These are phyloP conservation scores for Ploettnerulaceae sp. DNA, from an alignment of 2,329 filamentous ascomycete genomes.

Conservation along the genomic window DNA sequence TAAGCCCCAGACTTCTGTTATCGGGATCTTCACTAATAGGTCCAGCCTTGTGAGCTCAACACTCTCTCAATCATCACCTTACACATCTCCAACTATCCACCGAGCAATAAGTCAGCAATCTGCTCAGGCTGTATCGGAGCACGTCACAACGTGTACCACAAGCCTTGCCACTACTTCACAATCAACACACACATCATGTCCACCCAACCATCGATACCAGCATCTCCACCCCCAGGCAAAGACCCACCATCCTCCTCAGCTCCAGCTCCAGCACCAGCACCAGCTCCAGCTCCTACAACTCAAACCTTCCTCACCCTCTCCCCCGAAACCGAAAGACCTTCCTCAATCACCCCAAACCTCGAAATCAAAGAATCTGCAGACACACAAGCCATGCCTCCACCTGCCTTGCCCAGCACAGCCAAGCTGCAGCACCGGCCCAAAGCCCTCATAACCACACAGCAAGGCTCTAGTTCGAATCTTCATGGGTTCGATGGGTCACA, in stretches of 20 bases:
- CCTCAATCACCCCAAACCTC: background rate
- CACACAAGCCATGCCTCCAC: conserved; percentile 7
- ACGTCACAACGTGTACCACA: background rate
- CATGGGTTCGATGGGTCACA: no score
- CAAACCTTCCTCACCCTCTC: background rate
- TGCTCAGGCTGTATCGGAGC: background rate
- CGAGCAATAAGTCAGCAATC: background rate
- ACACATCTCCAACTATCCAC: background rate
- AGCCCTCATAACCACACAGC: conserved; percentile 4
- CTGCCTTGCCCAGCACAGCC: background rate
- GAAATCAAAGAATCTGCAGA: background rate
- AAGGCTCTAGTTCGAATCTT: background rate
- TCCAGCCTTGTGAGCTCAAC: conserved; percentile 4
- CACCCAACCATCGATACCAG: conserved; percentile 17
- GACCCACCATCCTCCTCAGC: conserved; percentile 13
- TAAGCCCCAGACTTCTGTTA: background rate
- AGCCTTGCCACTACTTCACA: background rate
- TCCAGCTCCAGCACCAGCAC: background rate
- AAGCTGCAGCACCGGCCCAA: no score
- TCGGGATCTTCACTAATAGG: background rate
- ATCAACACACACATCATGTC: background rate
- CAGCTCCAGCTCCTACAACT: background rate
- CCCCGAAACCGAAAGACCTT: no score
- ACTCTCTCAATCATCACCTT: background rate
- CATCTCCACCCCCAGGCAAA: conserved; percentile 18